Percentiles rank a stretch among this genome's conserved stretches.
phyloP scores from a whole-genome alignment of 805 yeast genomes.

The Candida golubevii region DNA sequence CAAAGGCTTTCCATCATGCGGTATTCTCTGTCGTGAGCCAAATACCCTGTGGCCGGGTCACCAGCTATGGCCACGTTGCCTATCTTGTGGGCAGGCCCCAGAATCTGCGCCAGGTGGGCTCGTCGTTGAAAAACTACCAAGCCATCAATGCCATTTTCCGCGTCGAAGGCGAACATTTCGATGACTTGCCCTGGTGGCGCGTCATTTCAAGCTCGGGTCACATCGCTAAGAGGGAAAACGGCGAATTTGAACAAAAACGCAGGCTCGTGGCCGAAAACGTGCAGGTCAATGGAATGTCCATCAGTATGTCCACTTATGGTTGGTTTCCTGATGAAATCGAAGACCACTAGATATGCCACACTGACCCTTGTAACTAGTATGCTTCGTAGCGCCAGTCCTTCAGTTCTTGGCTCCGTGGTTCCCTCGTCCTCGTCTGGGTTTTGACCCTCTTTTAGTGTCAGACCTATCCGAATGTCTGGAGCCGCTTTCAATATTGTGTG shows the following conservation, averaged over 20 bases:
- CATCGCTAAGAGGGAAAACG: conserved; percentile 50
- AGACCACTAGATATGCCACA: neutral
- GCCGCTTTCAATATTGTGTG: conserved; percentile 13
- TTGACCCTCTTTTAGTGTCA: conserved; percentile 1
- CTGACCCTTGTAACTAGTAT: too few relatives aligned
- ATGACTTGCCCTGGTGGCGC: conserved; percentile 76
- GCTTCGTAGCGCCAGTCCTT: too few relatives aligned
- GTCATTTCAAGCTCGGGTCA: conserved; percentile 61
- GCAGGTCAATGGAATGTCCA: conserved; percentile 25
- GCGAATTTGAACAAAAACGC: conserved; percentile 45
- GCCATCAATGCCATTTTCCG: conserved; percentile 23
- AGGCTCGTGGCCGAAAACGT: conserved; percentile 47
- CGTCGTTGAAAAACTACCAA: conserved; percentile 50
- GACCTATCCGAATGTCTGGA: neutral
- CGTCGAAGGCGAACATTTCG: conserved; percentile 18
- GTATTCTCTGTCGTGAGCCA: conserved; percentile 51
- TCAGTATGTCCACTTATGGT: conserved; percentile 48
- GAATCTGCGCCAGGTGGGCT: conserved; percentile 73
- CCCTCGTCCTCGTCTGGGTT: conserved; percentile 8
- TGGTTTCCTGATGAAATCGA: conserved; percentile 62
- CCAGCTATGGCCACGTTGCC: conserved; percentile 73
- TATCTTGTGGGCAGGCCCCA: conserved; percentile 55
- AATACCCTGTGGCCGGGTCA: conserved; percentile 61
- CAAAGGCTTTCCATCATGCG: conserved; percentile 53
- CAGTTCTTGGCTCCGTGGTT: conserved; percentile 2